Conservation (phyloP, 805 yeast species). For the Myxozyma neglecta region DNA sequence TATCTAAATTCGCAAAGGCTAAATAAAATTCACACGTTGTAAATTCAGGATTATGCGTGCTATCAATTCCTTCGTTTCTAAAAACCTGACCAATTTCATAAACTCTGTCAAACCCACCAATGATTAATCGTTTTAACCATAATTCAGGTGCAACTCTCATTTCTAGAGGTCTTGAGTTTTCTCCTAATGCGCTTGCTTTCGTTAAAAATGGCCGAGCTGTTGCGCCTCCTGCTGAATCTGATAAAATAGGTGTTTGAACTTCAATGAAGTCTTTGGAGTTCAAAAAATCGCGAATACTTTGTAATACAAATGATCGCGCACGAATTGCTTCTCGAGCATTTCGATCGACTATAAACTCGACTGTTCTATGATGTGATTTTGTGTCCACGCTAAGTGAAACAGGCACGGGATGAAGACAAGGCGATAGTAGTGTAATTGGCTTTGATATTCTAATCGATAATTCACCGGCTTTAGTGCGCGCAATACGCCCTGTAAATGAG, state of each 20-base stretch:
- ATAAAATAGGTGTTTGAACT: conserved; percentile 84
- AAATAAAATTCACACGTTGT: conserved; percentile 98
- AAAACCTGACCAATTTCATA: conserved; percentile 84
- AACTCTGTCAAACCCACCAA: conserved; percentile 82
- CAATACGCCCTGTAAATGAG: conserved; percentile 66
- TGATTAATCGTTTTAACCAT: conserved; percentile 82
- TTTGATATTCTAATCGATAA: conserved; percentile 61
- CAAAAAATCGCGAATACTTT: conserved; percentile 59
- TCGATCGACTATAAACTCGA: conserved; percentile 67
- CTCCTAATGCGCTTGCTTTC: conserved; percentile 19
- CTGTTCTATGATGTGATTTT: conserved; percentile 65
- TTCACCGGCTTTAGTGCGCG: conserved; percentile 75
- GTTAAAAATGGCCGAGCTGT: conserved; percentile 86
- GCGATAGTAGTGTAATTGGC: conserved; percentile 58
- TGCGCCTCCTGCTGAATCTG: conserved; percentile 77
- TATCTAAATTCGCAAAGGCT: conserved; percentile 96
- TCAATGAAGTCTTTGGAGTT: conserved; percentile 61
- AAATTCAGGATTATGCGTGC: conserved; percentile 98
- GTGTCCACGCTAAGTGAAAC: conserved; percentile 54
- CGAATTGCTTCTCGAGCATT: conserved; percentile 49
- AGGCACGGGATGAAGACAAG: conserved; percentile 71
- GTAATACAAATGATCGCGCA: conserved; percentile 57
- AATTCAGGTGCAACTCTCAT: conserved; percentile 92
- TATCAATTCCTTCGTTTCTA: conserved; percentile 94
- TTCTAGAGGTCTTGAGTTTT: conserved; percentile 43